Conservation (phyloP, 257 asterid species). For the Rauvolfia tetraphylla region DNA sequence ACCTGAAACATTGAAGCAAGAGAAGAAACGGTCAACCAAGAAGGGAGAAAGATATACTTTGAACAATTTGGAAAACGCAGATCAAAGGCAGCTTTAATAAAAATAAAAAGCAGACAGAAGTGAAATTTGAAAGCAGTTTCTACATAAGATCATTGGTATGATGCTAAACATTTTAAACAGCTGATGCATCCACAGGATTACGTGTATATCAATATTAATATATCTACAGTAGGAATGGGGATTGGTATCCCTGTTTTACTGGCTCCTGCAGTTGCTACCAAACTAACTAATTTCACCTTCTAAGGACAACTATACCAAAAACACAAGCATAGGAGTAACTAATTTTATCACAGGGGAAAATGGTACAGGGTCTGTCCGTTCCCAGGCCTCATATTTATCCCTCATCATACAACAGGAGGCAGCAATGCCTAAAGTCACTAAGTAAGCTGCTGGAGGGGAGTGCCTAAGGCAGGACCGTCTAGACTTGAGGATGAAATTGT, state of each 20-base stretch:
- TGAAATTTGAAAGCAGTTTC: background rate
- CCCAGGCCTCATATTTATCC: background rate
- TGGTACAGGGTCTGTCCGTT: background rate
- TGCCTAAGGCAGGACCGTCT: background rate
- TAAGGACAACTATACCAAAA: background rate
- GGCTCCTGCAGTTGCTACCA: background rate
- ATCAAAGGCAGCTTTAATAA: background rate
- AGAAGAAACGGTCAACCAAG: slow-evolving; percentile 4
- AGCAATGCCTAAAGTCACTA: background rate
- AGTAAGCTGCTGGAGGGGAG: background rate
- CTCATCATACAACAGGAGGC: background rate
- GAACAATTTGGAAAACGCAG: background rate
- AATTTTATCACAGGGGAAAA: too few species aligned
- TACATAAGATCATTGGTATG: background rate
- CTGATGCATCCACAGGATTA: background rate
- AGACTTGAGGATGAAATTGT: background rate
- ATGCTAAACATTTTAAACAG: background rate
- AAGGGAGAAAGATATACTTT: background rate
- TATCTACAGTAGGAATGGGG: background rate
- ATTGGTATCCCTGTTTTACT: background rate
- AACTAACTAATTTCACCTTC: background rate
- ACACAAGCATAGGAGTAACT: background rate
- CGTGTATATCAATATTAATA: too few species aligned
- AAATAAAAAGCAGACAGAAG: background rate
- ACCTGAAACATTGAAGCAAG: slow-evolving; percentile 54